Percentiles rank a stretch among this genome's conserved stretches.
These are phyloP conservation scores for Symbiotaphrina buchneri DNA, from an alignment of 495 filamentous ascomycete species.

Conservation along the genomic window DNA sequence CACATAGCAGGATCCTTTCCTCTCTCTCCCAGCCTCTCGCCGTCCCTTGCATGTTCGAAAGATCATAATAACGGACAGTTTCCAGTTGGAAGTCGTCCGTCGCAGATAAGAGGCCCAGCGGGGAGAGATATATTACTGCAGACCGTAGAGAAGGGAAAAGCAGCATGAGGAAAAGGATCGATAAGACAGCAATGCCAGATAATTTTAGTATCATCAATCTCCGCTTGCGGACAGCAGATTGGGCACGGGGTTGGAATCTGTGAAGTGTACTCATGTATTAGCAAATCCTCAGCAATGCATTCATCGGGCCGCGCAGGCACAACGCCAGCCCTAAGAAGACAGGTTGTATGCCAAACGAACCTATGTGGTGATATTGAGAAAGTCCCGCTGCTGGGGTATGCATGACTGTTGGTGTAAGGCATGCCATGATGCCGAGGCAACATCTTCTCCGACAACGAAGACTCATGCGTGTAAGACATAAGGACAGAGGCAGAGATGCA, in stretches of 20 bases:
- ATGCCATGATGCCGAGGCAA: constrained; percentile 28
- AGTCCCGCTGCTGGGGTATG: constrained; percentile 35
- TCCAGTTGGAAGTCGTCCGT: constrained; percentile 58
- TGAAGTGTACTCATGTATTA: background rate
- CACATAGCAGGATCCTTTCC: constrained; percentile 87
- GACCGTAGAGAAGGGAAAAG: constrained; percentile 49
- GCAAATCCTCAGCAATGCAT: constrained; percentile 1
- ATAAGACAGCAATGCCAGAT: constrained; percentile 21
- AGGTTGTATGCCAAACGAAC: constrained; percentile 22
- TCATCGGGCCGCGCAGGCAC: background rate
- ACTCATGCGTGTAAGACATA: constrained; percentile 15
- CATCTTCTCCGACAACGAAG: constrained; percentile 20
- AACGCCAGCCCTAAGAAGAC: constrained; percentile 2
- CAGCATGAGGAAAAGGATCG: constrained; percentile 18
- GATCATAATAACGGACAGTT: constrained; percentile 91
- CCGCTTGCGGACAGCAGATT: constrained; percentile 50
- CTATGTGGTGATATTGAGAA: constrained; percentile 83
- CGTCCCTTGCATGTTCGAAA: constrained; percentile 72
- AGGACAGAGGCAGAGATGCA: no score
- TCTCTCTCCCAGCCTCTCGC: constrained; percentile 84
- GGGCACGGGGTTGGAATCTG: constrained; percentile 77
- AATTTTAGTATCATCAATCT: constrained; percentile 51
- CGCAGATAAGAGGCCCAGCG: constrained; percentile 47
- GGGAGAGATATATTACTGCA: constrained; percentile 32
- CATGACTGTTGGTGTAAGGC: constrained; percentile 59